These are phyloP conservation scores for Claviceps humidiphila DNA, from an alignment of 2,329 filamentous ascomycete genomes.

Conservation along the genomic window DNA sequence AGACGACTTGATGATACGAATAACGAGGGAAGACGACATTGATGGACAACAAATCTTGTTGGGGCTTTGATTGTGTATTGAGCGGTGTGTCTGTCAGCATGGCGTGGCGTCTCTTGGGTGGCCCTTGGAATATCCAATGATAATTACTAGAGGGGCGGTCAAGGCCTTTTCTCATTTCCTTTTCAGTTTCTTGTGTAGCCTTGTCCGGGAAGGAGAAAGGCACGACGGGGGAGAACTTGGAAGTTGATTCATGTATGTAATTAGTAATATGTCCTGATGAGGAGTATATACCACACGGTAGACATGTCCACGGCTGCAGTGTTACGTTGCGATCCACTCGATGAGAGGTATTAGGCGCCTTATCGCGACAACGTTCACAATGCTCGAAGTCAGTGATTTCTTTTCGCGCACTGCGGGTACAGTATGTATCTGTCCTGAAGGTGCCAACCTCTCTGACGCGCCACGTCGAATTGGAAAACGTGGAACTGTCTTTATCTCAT, in stretches of 20 bases:
- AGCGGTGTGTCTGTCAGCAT: conserved; percentile 1
- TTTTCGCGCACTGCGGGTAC: too few relatives aligned
- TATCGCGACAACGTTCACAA: too few relatives aligned
- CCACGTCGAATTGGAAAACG: too few relatives aligned
- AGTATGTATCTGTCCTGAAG: too few relatives aligned
- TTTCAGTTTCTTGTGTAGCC: not conserved
- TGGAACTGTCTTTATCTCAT: too few relatives aligned
- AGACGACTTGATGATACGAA: not conserved
- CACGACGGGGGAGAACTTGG: not conserved
- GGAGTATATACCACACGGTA: not conserved
- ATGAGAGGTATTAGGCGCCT: not conserved
- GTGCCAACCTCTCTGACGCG: too few relatives aligned
- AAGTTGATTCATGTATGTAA: not conserved
- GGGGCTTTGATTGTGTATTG: not conserved
- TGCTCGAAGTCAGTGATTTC: too few relatives aligned
- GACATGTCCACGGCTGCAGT: not conserved
- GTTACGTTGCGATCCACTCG: not conserved
- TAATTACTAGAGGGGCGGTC: not conserved
- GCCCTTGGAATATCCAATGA: not conserved
- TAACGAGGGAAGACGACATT: not conserved
- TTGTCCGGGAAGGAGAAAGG: too few relatives aligned
- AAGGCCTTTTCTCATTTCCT: not conserved
- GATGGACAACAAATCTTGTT: not conserved
- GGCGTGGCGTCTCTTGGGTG: conserved; percentile 2
- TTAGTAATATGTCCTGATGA: not conserved